Conservation (phyloP, 371 early-diverging fungal species). For the Syncephalastrum contaminatum region DNA sequence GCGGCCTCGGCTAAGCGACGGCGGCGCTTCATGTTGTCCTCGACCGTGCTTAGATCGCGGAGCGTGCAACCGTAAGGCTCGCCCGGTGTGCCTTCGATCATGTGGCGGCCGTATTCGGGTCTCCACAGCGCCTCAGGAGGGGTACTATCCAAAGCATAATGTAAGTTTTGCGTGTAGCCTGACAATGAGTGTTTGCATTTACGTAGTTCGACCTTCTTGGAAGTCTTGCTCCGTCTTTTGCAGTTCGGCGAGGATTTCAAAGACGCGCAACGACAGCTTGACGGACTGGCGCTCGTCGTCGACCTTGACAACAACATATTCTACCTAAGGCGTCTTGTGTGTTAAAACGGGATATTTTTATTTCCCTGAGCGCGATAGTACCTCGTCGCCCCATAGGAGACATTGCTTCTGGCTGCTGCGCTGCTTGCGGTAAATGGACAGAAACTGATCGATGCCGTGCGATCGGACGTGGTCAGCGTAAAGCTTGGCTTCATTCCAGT, state of each 20-base stretch:
- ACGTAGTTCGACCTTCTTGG: constrained; percentile 33
- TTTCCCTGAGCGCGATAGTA: constrained; percentile 24
- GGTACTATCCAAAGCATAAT: constrained; percentile 8
- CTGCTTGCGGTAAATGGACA: constrained; percentile 80
- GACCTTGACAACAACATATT: constrained; percentile 86
- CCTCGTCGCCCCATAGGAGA: constrained; percentile 97
- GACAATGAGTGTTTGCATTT: constrained; percentile 10
- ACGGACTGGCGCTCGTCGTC: constrained; percentile 75
- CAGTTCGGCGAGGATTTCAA: constrained; percentile 79
- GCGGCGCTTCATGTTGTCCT: constrained; percentile 86
- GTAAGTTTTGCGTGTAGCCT: background rate
- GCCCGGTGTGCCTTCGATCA: constrained; percentile 91
- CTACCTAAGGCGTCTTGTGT: constrained; percentile 60
- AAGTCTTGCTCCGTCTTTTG: constrained; percentile 73
- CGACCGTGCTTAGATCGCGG: constrained; percentile 80
- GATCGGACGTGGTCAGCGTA: constrained; percentile 87
- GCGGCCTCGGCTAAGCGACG: constrained; percentile 67
- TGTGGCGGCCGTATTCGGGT: constrained; percentile 95
- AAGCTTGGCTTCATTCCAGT: constrained; percentile 87
- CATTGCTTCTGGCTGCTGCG: constrained; percentile 77
- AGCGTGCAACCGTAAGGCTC: constrained; percentile 88
- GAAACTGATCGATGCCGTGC: constrained; percentile 94
- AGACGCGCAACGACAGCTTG: constrained; percentile 78
- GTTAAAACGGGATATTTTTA: background rate
- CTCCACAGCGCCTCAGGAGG: constrained; percentile 80